A percentile compares a stretch with the other conserved stretches of the same genome.
phyloP scores from a whole-genome alignment of 2,329 filamentous ascomycete species.

The Aureobasidium vineae region DNA sequence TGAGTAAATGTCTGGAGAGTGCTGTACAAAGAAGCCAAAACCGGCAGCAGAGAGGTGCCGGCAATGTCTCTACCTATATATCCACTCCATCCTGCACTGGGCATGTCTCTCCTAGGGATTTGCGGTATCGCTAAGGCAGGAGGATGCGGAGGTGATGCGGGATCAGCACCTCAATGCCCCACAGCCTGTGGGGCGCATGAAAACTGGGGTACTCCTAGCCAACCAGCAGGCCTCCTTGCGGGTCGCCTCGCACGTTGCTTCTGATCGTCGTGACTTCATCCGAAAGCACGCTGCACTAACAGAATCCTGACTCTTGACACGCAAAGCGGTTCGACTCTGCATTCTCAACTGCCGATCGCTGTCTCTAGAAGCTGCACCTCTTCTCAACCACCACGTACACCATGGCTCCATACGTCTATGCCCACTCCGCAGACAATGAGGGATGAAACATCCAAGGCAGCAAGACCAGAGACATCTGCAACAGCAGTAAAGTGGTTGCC shows the following conservation, averaged over 20 bases:
- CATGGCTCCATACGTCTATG: constrained; percentile 43
- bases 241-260: not conserved
- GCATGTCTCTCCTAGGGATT: not conserved
- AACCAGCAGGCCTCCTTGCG: constrained; percentile 1
- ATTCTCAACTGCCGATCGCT: constrained; percentile 21
- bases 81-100: not conserved
- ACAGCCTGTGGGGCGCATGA: not conserved
- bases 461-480: constrained; percentile 56
- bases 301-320: constrained; percentile 6
- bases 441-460: constrained; percentile 36
- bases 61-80: constrained; percentile 9
- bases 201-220: constrained; percentile 6
- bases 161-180: constrained; percentile 3
- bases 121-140: constrained; percentile 11
- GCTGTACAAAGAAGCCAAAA: not conserved
- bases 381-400: not conserved
- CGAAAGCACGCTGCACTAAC: not conserved
- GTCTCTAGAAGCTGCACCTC: not conserved
- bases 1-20: not conserved
- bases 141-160: constrained; percentile 14
- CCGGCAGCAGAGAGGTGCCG: not conserved
- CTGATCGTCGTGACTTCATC: not conserved
- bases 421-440: constrained; percentile 52
- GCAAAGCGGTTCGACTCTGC: not conserved
- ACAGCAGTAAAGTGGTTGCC: constrained; percentile 48